A percentile compares a stretch with the other conserved stretches of the same genome.
phyloP scores from a whole-genome alignment of 1,284 basidiomycete species.

The Moniliophthora roreri region DNA sequence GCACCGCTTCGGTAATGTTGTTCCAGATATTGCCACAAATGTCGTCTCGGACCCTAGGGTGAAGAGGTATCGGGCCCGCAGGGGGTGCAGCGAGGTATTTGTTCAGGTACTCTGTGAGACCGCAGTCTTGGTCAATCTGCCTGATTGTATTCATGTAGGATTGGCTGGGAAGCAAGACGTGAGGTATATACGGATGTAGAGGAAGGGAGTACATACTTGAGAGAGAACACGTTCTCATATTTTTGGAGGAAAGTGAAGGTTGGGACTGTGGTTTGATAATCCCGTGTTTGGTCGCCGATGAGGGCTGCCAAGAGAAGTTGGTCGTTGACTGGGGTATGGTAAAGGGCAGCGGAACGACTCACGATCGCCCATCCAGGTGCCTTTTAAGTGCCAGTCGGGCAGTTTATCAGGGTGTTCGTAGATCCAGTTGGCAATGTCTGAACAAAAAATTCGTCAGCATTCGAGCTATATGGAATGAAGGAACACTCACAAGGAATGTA shows the following conservation, averaged over 20 bases:
- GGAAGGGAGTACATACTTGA: constrained; percentile 51
- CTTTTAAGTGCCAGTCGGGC: constrained; percentile 60
- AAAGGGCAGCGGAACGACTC: constrained; percentile 22
- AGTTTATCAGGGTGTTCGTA: constrained; percentile 49
- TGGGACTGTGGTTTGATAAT: constrained; percentile 64
- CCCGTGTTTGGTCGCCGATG: constrained; percentile 54
- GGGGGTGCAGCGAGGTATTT: neutral
- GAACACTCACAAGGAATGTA: constrained; percentile 60
- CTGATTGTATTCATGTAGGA: constrained; percentile 53
- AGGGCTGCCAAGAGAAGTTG: neutral
- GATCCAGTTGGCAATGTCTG: constrained; percentile 76
- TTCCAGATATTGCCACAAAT: constrained; percentile 65
- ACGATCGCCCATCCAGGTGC: constrained; percentile 76
- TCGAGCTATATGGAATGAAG: neutral
- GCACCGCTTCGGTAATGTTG: constrained; percentile 56
- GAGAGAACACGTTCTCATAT: constrained; percentile 64
- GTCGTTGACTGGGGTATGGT: neutral
- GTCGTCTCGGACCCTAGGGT: constrained; percentile 20
- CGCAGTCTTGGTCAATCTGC: constrained; percentile 57
- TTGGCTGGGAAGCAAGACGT: constrained; percentile 37
- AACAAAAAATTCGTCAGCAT: neutral
- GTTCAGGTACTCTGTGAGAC: constrained; percentile 58
- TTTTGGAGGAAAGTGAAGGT: constrained; percentile 71
- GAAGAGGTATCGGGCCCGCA: neutral
- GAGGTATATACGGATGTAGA: constrained; percentile 2